These are phyloP conservation scores for Pythium folliculosum DNA, from an alignment of 352 stramenopile species.

Conservation along the genomic window DNA sequence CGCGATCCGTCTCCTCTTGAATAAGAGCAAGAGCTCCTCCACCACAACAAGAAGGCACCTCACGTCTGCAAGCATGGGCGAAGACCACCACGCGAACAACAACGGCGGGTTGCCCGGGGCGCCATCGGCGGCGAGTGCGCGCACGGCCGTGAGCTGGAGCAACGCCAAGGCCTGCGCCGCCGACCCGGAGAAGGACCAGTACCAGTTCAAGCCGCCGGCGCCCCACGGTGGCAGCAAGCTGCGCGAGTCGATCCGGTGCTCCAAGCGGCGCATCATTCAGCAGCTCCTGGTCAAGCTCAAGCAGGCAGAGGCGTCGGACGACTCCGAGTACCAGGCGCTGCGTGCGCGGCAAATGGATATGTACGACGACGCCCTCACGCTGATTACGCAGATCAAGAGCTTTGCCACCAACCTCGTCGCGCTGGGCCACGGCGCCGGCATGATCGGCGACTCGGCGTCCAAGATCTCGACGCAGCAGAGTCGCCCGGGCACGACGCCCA, in stretches of 20 bases:
- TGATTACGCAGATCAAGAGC: constrained; percentile 43
- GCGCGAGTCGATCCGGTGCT: constrained; percentile 38
- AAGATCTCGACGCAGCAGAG: constrained; percentile 27
- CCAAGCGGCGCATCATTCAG: constrained; percentile 49
- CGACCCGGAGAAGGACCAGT: constrained; percentile 21
- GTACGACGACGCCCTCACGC: constrained; percentile 26
- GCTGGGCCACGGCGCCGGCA: constrained; percentile 33
- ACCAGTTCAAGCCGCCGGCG: constrained; percentile 22
- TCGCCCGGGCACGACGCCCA: constrained; percentile 1
- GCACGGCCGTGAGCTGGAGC: constrained; percentile 27
- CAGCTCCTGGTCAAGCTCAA: constrained; percentile 48
- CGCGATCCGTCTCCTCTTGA: background rate
- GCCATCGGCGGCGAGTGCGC: background rate
- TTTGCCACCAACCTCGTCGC: constrained; percentile 46
- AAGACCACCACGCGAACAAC: constrained; percentile 20
- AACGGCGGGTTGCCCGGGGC: background rate
- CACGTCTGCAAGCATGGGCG: constrained; percentile 6
- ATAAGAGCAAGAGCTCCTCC: background rate
- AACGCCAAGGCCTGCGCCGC: constrained; percentile 21
- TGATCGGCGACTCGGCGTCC: constrained; percentile 32
- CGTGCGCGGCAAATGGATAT: constrained; percentile 38
- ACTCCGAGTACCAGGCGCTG: constrained; percentile 41
- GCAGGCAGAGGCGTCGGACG: constrained; percentile 39
- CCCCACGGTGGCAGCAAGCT: constrained; percentile 25
- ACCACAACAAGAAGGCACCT: background rate